These are phyloP conservation scores for Agaricus sinodeliciosus DNA, from an alignment of 768 basidiomycete species.

Conservation along the genomic window DNA sequence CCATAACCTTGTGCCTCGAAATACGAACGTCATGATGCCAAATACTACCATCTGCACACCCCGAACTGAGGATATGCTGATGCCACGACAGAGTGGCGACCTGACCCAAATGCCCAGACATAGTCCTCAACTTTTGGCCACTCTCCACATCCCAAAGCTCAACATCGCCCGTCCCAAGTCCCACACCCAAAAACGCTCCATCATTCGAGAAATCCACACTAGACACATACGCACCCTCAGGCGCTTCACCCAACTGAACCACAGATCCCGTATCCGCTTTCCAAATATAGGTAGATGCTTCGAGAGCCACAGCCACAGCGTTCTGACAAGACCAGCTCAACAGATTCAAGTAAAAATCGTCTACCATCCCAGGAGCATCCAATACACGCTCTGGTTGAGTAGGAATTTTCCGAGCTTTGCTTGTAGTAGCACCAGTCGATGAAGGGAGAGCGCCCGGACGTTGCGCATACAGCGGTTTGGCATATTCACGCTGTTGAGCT, in stretches of 20 bases:
- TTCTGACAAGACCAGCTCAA: constrained; percentile 86
- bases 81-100: constrained; percentile 86
- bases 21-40: constrained; percentile 95
- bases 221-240: constrained; percentile 70
- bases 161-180: constrained; percentile 74
- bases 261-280: constrained; percentile 85
- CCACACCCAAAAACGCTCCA: constrained; percentile 77
- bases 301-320: constrained; percentile 84
- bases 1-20: constrained; percentile 82
- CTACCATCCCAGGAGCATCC: constrained; percentile 88
- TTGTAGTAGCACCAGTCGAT: constrained; percentile 56
- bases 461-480: constrained; percentile 63
- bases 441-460: constrained; percentile 57
- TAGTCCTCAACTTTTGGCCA: constrained; percentile 78
- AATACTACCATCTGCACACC: constrained; percentile 91
- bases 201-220: constrained; percentile 76
- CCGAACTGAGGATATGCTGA: constrained; percentile 78
- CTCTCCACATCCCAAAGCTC: constrained; percentile 93
- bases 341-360: constrained; percentile 97
- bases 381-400: constrained; percentile 89
- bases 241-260: constrained; percentile 66
- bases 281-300: constrained; percentile 88
- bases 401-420: constrained; percentile 77
- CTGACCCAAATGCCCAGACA: constrained; percentile 82
- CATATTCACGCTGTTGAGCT: constrained; percentile 70